These are phyloP conservation scores for Neurospora sp. DNA, from an alignment of 495 filamentous ascomycete genomes.

Conservation along the genomic window DNA sequence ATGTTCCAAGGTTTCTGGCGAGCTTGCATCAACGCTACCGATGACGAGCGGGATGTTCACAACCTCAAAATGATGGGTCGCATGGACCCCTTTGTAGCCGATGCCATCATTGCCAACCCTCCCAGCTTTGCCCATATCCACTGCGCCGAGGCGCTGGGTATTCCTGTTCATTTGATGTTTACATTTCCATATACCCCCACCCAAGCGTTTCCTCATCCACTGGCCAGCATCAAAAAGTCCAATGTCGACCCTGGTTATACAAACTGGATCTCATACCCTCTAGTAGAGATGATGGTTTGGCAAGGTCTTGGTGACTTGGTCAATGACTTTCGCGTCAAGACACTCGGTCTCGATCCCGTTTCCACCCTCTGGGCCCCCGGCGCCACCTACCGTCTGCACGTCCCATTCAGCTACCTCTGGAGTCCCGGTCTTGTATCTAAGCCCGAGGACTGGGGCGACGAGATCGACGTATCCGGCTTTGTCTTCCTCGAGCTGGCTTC, in stretches of 20 bases:
- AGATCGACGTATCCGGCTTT: conserved; percentile 66
- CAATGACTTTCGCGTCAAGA: conserved; percentile 57
- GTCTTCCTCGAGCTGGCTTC: conserved; percentile 58
- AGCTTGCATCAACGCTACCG: conserved; percentile 56
- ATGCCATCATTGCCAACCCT: conserved; percentile 78
- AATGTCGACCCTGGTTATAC: conserved; percentile 50
- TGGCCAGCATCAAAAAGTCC: conserved; percentile 55
- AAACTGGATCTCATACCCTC: conserved; percentile 64
- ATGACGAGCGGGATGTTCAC: conserved; percentile 41
- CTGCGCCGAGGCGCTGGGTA: conserved; percentile 69
- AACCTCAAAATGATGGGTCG: conserved; percentile 47
- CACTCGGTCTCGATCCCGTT: conserved; percentile 57
- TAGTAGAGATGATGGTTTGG: conserved; percentile 76
- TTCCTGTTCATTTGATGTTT: conserved; percentile 76
- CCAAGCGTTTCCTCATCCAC: conserved; percentile 58
- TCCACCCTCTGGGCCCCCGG: conserved; percentile 57
- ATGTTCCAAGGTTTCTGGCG: conserved; percentile 74
- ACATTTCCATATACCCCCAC: conserved; percentile 69
- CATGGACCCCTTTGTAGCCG: conserved; percentile 59
- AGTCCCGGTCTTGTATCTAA: conserved; percentile 73
- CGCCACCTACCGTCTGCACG: conserved; percentile 48
- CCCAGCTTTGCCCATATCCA: conserved; percentile 75
- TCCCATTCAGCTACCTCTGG: conserved; percentile 79
- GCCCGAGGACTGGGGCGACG: conserved; percentile 61
- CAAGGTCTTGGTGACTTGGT: conserved; percentile 69